Evolutionary conservation across 495 filamentous ascomycete genomes (phyloP), one percentile per base, ranked within the genome.

Genomic region (Neurospora sp.): DNA sequence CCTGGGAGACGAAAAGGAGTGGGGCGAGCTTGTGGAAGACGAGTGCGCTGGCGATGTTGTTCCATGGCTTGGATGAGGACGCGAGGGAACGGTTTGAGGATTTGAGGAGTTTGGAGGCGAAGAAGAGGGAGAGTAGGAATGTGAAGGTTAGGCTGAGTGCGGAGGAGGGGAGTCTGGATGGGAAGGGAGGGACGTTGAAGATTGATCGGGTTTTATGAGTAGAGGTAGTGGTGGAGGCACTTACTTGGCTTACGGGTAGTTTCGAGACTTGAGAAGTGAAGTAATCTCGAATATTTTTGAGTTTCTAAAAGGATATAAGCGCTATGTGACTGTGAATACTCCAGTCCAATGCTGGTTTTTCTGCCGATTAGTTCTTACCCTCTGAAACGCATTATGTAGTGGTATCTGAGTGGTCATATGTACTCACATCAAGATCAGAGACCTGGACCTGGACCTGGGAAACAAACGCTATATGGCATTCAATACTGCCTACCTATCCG

Each of bases 21-120:
- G 45, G 70, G 14, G 71, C 75, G 35, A 70, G 70, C 7, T 37
- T 75, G 10, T 79, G 78, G 78, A 78, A 78, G 77, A 75, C 72
- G 12, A 75, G 75, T 20, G 73, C 74, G 14, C 31, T 78, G 69
- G 77, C 77, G 0, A 65, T 76, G 71, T 8, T 79, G 65, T 75
- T 78, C 17, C 77, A 79, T 42, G 77, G 77, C 27, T 79, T 6
- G 77, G 77, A 77, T 40, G 73, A 74, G 12, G 73, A 71, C 38
- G 73, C 72, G 0, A 70, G 76, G 65, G 68, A 41, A 0, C 27
- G 72, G 48, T 77, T 79, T 72, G 71, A 61, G n/a, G 72, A 75
- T 3, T n/a, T 69, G 20, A 44, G 59, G 10, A 44, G 69, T 45
- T 31, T 79, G 69, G 69, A 40, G 65, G 77, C 72, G 12, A 74